phyloP scores from a whole-genome alignment of 352 stramenopile genomes.

The Blastocystis sp. region DNA sequence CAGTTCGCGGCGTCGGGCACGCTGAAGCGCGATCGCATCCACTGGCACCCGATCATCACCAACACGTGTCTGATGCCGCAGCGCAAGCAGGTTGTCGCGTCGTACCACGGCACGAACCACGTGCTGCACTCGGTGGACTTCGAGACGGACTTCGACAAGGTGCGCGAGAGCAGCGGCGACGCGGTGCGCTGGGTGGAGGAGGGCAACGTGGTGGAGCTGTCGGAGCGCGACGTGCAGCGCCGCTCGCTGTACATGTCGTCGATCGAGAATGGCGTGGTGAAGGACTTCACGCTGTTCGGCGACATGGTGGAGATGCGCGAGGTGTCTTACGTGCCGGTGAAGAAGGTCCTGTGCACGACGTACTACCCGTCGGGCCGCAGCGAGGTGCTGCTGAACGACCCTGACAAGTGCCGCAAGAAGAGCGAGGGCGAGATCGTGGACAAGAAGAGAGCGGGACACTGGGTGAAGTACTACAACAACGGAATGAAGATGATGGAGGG shows the following conservation, averaged over 20 bases:
- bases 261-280: not conserved
- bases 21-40: not conserved
- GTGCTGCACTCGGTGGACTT: constrained; percentile 7
- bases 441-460: not conserved
- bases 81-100: not conserved
- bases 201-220: not conserved
- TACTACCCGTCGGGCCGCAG: constrained; percentile 21
- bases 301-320: constrained; percentile 1
- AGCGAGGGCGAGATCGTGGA: not conserved
- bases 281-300: constrained; percentile 28
- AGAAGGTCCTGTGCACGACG: not conserved
- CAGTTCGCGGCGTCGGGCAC: not conserved
- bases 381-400: not conserved
- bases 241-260: not conserved
- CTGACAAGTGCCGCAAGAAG: not conserved
- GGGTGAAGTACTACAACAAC: constrained; percentile 55
- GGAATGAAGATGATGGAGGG: constrained; percentile 24
- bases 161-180: constrained; percentile 9
- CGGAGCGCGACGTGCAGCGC: not conserved
- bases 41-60: constrained; percentile 9
- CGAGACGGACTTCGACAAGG: not conserved
- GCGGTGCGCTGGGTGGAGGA: not conserved
- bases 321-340: not conserved
- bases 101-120: not conserved
- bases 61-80: not conserved